Base-by-base conservation (phyloP, 2,329 filamentous ascomycete species). In the Alternaria alternata region DNA sequence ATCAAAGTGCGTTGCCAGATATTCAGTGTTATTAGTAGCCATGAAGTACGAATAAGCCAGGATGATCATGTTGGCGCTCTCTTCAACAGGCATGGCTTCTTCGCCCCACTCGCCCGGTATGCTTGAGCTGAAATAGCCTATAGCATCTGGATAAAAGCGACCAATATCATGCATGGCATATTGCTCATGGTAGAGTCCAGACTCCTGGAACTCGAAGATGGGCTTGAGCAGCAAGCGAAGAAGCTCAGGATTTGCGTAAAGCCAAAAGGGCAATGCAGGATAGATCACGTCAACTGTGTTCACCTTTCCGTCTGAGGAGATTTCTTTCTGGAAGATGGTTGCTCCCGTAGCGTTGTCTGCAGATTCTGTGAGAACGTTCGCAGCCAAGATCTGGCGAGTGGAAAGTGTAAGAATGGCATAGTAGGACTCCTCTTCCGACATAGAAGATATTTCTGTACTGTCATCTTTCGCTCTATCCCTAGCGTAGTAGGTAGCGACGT, bases 161-260 rank as follows among this genome's bases (percentile, higher is more conserved):
- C 34, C 36, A 24, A 53, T 28, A 11, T 53, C 51, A 36, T 30
- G 51, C 51, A 53, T 53, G 18, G 51, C 34, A 9, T 42, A 53
- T 53, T 16, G 36, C 0, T 53, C 18, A 3, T 53, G n/a, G 14
- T 43, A 53, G 1, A 53, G 26, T 28, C 51, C 32, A 5, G 36
- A 39, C 12, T 53, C 51, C 4, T 53, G 24, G 7, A 41, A 53
- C 38, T 53, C 51, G 26, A 43, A 32, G 16, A 53, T n/a, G 12
- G 51, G 38, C 26, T 41, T 39, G 18, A 53, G 51, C 4, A 53
- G n/a, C n/a, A 53, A 11, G 51, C 38, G 51, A 3, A 53, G 38
- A 39, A 53, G 51, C n/a, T 53, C 51, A n/a, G 51, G 51, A 14
- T 53, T 43, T 7, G 51, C 51, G 12, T 53, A 53, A 14, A 53